These are phyloP conservation scores for Hypomontagnella monticulosa DNA, from an alignment of 495 filamentous ascomycete species.

Conservation along the genomic window DNA sequence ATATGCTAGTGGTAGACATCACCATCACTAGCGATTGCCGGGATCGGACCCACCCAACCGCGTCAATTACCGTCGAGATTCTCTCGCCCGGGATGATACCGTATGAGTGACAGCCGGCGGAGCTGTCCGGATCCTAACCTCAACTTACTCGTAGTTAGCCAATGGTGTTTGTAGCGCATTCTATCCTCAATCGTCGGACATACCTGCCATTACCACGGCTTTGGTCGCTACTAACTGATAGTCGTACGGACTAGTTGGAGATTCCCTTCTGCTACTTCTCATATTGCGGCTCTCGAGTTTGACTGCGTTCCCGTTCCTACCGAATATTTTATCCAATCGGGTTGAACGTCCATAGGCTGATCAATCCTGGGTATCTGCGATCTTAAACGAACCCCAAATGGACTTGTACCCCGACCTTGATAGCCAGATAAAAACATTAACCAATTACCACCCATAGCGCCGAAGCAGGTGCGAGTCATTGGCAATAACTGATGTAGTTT, in stretches of 20 bases:
- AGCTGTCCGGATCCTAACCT: neutral
- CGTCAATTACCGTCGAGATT: conserved; percentile 1
- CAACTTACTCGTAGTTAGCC: neutral
- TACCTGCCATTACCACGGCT: too few relatives aligned
- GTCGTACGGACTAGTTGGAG: too few relatives aligned
- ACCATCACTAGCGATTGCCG: conserved; percentile 6
- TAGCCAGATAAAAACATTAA: neutral
- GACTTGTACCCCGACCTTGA: too few relatives aligned
- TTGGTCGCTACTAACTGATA: too few relatives aligned
- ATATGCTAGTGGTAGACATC: neutral
- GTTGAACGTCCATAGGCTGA: too few relatives aligned
- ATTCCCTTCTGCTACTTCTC: too few relatives aligned
- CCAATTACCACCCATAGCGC: neutral
- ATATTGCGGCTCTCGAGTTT: neutral
- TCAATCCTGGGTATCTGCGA: too few relatives aligned
- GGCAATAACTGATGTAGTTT: neutral
- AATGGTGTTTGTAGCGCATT: too few relatives aligned
- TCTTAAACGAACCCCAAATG: too few relatives aligned
- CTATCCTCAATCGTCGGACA: too few relatives aligned
- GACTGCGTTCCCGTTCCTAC: too few relatives aligned
- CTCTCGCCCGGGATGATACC: conserved; percentile 13
- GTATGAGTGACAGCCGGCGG: conserved; percentile 1
- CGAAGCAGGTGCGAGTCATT: conserved; percentile 1
- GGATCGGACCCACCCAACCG: conserved; percentile 5
- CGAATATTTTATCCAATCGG: too few relatives aligned